Percentiles rank a stretch among this genome's conserved stretches.
Conservation (phyloP, 257 asterid species). For the Knoxia roxburghii region DNA sequence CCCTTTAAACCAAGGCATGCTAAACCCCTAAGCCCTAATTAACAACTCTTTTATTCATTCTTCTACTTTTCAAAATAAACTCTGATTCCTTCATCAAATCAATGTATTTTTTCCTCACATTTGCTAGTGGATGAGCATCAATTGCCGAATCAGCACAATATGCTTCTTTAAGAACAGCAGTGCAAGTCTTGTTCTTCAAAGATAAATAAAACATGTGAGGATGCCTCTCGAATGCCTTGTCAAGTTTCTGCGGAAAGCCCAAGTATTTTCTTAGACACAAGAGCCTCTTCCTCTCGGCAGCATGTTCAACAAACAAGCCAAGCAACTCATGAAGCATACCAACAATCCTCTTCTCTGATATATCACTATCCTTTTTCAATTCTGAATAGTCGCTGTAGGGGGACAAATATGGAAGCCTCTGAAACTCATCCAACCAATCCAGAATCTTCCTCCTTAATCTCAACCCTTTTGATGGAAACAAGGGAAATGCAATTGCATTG, state of each 20-base stretch:
- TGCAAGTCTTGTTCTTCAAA: conserved; percentile 68
- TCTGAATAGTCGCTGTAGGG: conserved; percentile 54
- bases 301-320: conserved; percentile 77
- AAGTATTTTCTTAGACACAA: conserved; percentile 56
- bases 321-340: conserved; percentile 77
- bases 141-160: conserved; percentile 41
- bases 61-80: conserved; percentile 40
- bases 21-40: too few species aligned
- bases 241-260: conserved; percentile 84
- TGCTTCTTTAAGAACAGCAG: conserved; percentile 83
- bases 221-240: conserved; percentile 87
- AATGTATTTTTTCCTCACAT: conserved; percentile 61
- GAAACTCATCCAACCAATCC: conserved; percentile 71
- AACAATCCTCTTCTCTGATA: conserved; percentile 77
- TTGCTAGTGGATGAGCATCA: conserved; percentile 68
- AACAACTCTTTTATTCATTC: conserved; percentile 24
- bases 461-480: conserved; percentile 76
- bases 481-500: conserved; percentile 58
- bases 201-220: conserved; percentile 73
- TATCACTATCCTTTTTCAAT: conserved; percentile 52
- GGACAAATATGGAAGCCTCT: conserved; percentile 63
- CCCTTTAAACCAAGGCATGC: too few species aligned
- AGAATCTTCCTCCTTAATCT: conserved; percentile 67
- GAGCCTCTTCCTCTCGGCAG: conserved; percentile 68
- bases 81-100: conserved; percentile 65